Evolutionary conservation across 1,139 yeast species (phyloP), one percentile per base, ranked within the genome.

Genomic region (Kurtzmaniella quercitrusa): DNA sequence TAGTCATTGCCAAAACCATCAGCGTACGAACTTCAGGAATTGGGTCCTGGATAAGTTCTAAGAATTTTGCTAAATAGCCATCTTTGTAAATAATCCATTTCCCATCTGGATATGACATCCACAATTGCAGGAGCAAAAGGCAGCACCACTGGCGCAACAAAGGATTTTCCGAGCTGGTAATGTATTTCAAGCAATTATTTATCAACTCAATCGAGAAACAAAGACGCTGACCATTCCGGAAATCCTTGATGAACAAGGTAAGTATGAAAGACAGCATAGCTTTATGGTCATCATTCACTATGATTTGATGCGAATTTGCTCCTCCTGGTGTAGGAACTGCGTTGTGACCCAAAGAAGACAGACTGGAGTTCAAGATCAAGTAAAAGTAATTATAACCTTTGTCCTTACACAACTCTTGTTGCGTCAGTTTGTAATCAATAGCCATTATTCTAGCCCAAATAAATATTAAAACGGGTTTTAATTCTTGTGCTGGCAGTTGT

Each of bases 361-460:
- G 45, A 2, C 66, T 62, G 33, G 75, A 55, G 53, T 69, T 55
- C 49, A 93, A 67, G 54, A 93, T 88, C 48, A 83, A 80, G 43
- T 88, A 81, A 58, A 93, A 93, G 61, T 93, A 94, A 53, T 83
- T 82, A 61, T 82, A 93, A 0, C 97, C 97, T 55, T 84, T 86
- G 56, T 93, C 98, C 54, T 91, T 89, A 51, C 94, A 78, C 36
- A 93, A 73, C 56, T 93, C 99, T 50, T 85, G 89, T 58, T 94
- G 98, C 2, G 96, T 89, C 53, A 87, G 85, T 49, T 80, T 78
- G 57, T 85, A 84, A 61, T 93, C 98, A 18, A 93, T 95, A 3
- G 98, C 94, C 95, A 93, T 88, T 20, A 93, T 88, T 51, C 98
- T 73, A 0, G 98, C 96, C 99, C 99, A 93, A 45, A 93, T 93